phyloP scores from a whole-genome alignment of 805 yeast genomes.

The Saccharomycopsis malanga region DNA sequence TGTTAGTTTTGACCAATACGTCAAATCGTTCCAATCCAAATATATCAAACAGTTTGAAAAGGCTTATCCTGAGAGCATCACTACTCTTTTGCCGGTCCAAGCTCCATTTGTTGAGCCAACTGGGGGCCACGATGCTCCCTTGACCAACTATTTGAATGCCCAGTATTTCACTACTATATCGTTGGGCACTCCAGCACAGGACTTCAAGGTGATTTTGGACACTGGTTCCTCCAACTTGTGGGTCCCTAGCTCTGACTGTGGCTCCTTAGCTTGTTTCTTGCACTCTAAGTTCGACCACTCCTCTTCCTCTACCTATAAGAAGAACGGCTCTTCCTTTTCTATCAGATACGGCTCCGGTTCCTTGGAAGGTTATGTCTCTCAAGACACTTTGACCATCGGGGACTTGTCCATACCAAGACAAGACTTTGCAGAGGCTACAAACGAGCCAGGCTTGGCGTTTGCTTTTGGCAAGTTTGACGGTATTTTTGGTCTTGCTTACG shows the following conservation, averaged over 20 bases:
- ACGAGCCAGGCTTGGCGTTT: slow-evolving; percentile 95
- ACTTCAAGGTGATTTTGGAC: slow-evolving; percentile 89
- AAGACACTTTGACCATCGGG: slow-evolving; percentile 76
- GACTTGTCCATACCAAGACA: slow-evolving; percentile 79
- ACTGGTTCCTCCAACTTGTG: slow-evolving; percentile 96
- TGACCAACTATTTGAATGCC: slow-evolving; percentile 90
- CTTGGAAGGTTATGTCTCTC: slow-evolving; percentile 85
- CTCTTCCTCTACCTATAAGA: slow-evolving; percentile 73
- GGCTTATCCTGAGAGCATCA: slow-evolving; percentile 35
- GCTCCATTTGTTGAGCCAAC: slow-evolving; percentile 25
- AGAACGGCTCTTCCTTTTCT: slow-evolving; percentile 79
- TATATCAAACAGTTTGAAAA: slow-evolving; percentile 46
- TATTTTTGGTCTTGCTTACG: slow-evolving; percentile 90
- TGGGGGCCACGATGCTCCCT: slow-evolving; percentile 61
- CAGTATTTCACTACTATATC: slow-evolving; percentile 91
- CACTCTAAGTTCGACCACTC: slow-evolving; percentile 87
- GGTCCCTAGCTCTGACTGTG: slow-evolving; percentile 88
- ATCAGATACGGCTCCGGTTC: slow-evolving; percentile 92
- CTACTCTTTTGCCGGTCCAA: slow-evolving; percentile 13
- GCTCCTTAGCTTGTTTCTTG: slow-evolving; percentile 90
- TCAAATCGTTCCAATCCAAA: slow-evolving; percentile 53
- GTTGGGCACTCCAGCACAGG: slow-evolving; percentile 89
- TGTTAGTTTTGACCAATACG: slow-evolving; percentile 44
- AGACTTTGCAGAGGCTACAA: slow-evolving; percentile 95
- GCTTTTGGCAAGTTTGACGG: slow-evolving; percentile 99